Evolutionary conservation across 2,329 filamentous ascomycete genomes (phyloP).

Genomic region (Diaporthe citrichinensis): DNA sequence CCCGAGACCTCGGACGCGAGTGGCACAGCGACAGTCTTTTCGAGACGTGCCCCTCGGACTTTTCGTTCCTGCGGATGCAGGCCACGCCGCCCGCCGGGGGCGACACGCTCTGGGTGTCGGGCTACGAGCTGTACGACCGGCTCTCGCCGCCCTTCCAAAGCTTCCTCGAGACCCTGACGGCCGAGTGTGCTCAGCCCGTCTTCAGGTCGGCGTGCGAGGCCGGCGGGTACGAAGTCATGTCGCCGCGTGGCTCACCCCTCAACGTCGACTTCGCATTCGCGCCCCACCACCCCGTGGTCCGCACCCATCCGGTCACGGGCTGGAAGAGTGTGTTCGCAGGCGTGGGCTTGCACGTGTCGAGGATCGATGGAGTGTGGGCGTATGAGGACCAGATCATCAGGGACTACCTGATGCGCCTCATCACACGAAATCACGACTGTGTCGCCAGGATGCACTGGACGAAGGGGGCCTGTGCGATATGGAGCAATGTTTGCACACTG

Average conservation of each 20-base stretch:
- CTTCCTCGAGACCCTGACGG: constrained; percentile 72
- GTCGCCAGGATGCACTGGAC: constrained; percentile 58
- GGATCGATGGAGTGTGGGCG: constrained; percentile 63
- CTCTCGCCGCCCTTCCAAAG: constrained; percentile 68
- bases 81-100: constrained; percentile 68
- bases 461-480: constrained; percentile 55
- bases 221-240: constrained; percentile 62
- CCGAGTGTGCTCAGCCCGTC: constrained; percentile 64
- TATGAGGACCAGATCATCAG: constrained; percentile 58
- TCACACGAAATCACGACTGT: constrained; percentile 57
- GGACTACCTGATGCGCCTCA: constrained; percentile 49
- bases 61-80: constrained; percentile 68
- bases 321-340: constrained; percentile 68
- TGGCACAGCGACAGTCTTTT: constrained; percentile 78
- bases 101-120: constrained; percentile 77
- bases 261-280: constrained; percentile 64
- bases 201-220: constrained; percentile 64
- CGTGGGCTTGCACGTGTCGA: constrained; percentile 63
- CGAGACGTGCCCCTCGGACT: constrained; percentile 75
- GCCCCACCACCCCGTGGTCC: constrained; percentile 67
- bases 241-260: constrained; percentile 62
- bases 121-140: constrained; percentile 77
- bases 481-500: constrained; percentile 53
- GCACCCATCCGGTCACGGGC: constrained; percentile 71
- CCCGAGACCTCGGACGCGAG: constrained; percentile 54